A percentile compares a stretch with the other conserved stretches of the same genome.
Evolutionary conservation across 768 basidiomycete genomes (phyloP).

Genomic region (Russula sp.): DNA sequence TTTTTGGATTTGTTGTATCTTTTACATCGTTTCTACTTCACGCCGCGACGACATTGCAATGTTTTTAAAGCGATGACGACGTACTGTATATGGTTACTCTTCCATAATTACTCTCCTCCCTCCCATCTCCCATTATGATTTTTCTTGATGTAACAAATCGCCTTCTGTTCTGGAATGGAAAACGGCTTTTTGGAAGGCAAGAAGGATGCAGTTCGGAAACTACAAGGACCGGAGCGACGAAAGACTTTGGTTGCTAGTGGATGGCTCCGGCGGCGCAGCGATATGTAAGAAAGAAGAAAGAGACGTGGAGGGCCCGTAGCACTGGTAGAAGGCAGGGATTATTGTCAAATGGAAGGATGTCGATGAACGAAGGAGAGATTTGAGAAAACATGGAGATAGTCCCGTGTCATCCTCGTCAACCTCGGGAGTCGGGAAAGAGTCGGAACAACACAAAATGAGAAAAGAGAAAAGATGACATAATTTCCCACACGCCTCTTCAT

Average conservation of each 20-base stretch:
- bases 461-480: background rate
- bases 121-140: background rate
- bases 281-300: background rate
- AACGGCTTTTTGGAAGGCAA: background rate
- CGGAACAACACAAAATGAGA: background rate
- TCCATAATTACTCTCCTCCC: slow-evolving; percentile 1
- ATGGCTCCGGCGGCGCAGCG: background rate
- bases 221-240: background rate
- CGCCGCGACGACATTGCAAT: slow-evolving; percentile 21
- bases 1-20: background rate
- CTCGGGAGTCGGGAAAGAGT: no score
- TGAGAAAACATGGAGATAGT: background rate
- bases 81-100: background rate
- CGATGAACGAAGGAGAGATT: background rate
- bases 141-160: background rate
- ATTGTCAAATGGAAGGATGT: background rate
- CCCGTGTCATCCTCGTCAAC: background rate
- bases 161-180: background rate
- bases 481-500: no score
- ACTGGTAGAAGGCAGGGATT: background rate
- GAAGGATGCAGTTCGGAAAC: background rate
- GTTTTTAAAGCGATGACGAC: slow-evolving; percentile 9
- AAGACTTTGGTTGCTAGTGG: background rate
- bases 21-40: background rate
- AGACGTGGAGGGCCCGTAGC: background rate